These are phyloP conservation scores for Cercospora janseana DNA, from an alignment of 2,329 filamentous ascomycete species.

Conservation along the genomic window DNA sequence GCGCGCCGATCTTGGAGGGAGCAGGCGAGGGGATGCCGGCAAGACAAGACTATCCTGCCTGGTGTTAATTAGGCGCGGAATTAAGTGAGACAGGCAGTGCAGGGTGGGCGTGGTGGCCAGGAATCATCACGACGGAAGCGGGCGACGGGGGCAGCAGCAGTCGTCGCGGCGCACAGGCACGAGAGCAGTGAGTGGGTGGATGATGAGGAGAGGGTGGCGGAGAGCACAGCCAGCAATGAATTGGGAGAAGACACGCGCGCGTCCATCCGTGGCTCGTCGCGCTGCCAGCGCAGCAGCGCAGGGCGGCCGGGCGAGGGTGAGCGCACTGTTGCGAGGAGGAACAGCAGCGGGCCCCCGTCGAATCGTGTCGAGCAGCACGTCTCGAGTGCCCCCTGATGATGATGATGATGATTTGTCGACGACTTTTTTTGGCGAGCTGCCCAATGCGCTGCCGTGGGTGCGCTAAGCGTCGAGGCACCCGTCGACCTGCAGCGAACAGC, in stretches of 20 bases:
- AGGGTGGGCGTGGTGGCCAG: slow-evolving; percentile 23
- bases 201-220: too few species aligned
- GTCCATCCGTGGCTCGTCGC: background rate
- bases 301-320: background rate
- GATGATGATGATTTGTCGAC: slow-evolving; percentile 1
- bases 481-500: too few species aligned
- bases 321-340: slow-evolving; percentile 3
- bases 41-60: slow-evolving; percentile 18
- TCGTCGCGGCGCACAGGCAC: background rate
- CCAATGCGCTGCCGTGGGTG: background rate
- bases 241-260: background rate
- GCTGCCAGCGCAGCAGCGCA: background rate
- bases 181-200: background rate
- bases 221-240: background rate
- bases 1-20: slow-evolving; percentile 14
- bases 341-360: background rate
- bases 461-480: background rate
- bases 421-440: slow-evolving; percentile 1
- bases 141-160: background rate
- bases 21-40: slow-evolving; percentile 24
- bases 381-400: background rate
- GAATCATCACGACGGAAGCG: slow-evolving; percentile 5
- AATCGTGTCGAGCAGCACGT: background rate
- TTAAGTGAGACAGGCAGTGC: slow-evolving; percentile 27
- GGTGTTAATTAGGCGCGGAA: slow-evolving; percentile 28